phyloP scores from a whole-genome alignment of 805 yeast species.

The Ogataea corticis region DNA sequence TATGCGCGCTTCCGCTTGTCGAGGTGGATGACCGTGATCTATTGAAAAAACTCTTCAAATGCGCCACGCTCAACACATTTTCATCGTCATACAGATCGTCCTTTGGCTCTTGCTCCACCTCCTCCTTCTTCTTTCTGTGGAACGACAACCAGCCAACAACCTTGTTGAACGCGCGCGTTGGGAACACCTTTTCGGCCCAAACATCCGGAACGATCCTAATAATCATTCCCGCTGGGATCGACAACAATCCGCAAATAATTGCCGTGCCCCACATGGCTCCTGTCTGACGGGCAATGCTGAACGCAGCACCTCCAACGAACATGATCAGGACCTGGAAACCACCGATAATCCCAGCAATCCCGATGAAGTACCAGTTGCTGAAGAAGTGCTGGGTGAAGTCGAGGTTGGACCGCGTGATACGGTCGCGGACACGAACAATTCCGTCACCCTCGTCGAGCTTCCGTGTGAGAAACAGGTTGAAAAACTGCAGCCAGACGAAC shows the following conservation, averaged over 20 bases:
- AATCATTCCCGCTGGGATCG: slow-evolving; percentile 77
- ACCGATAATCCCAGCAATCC: slow-evolving; percentile 71
- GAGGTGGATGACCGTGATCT: slow-evolving; percentile 24
- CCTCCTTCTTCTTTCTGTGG: slow-evolving; percentile 14
- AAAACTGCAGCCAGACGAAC: slow-evolving; percentile 97
- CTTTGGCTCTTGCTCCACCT: slow-evolving; percentile 10
- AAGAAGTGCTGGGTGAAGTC: slow-evolving; percentile 81
- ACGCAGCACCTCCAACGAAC: slow-evolving; percentile 97
- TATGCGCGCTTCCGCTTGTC: slow-evolving; percentile 10
- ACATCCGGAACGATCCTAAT: slow-evolving; percentile 83
- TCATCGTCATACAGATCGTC: slow-evolving; percentile 15
- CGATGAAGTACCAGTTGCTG: slow-evolving; percentile 80
- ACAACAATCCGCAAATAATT: slow-evolving; percentile 71
- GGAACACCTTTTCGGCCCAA: slow-evolving; percentile 67
- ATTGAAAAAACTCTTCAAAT: slow-evolving; percentile 12
- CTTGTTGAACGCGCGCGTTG: slow-evolving; percentile 50
- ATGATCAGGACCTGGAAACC: slow-evolving; percentile 86
- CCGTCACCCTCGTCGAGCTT: slow-evolving; percentile 88
- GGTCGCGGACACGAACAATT: slow-evolving; percentile 51
- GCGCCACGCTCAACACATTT: slow-evolving; percentile 19
- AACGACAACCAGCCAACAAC: slow-evolving; percentile 24
- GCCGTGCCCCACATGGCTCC: slow-evolving; percentile 91
- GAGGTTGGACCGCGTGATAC: slow-evolving; percentile 64
- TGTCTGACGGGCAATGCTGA: slow-evolving; percentile 76
- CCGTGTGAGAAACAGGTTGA: slow-evolving; percentile 87